Conservation (phyloP, 2,329 filamentous ascomycete species). For the Fusarium sacchari region DNA sequence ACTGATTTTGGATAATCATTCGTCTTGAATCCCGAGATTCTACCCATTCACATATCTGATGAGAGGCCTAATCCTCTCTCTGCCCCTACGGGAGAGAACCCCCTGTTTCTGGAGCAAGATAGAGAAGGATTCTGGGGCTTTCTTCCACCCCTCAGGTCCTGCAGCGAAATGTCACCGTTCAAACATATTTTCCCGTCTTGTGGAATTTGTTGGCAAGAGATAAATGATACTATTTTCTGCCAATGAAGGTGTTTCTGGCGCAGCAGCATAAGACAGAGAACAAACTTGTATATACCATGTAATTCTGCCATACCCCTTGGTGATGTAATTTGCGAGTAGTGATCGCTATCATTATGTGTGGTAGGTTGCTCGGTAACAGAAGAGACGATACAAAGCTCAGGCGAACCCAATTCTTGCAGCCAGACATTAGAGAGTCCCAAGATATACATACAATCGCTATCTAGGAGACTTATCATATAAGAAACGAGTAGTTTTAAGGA, state of each 20-base stretch:
- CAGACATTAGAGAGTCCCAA: background rate
- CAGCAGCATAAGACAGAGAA: background rate
- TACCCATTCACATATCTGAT: background rate
- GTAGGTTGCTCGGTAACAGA: background rate
- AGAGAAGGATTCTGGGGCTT: background rate
- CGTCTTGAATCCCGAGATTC: background rate
- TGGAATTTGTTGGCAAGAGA: background rate
- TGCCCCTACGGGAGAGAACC: background rate
- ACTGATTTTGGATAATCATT: background rate
- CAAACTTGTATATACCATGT: background rate
- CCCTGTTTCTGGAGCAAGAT: background rate
- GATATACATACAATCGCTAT: background rate
- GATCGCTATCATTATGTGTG: background rate
- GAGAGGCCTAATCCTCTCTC: background rate
- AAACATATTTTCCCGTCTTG: background rate
- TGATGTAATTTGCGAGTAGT: too few species aligned
- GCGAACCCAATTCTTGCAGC: background rate
- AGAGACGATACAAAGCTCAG: background rate
- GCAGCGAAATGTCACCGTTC: background rate
- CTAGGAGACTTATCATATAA: background rate
- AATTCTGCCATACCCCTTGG: background rate
- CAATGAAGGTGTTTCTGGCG: too few species aligned
- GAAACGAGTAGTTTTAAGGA: background rate
- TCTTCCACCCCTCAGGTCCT: background rate
- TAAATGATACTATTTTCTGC: background rate